Conservation (phyloP, 768 basidiomycete genomes). For the Boletus subcaerulescens region DNA sequence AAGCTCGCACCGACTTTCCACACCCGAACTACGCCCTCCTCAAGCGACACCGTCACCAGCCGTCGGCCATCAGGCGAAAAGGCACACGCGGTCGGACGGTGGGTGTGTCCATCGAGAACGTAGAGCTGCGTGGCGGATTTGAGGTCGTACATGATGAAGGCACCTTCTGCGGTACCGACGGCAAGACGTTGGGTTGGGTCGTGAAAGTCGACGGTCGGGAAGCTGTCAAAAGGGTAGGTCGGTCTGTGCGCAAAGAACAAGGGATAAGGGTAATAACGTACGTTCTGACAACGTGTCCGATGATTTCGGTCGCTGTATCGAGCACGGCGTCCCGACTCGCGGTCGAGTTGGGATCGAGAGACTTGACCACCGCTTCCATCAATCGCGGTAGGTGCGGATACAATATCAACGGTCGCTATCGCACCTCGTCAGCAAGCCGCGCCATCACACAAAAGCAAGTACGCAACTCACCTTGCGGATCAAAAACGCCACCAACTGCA, state of each 20-base stretch:
- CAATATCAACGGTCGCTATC: slow-evolving; percentile 77
- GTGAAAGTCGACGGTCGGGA: slow-evolving; percentile 93
- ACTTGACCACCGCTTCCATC: slow-evolving; percentile 95
- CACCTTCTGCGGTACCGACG: slow-evolving; percentile 93
- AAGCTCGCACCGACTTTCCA: slow-evolving; percentile 97
- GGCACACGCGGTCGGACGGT: slow-evolving; percentile 75
- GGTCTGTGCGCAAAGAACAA: not conserved
- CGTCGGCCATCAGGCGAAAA: slow-evolving; percentile 94
- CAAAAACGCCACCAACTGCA: slow-evolving; percentile 92
- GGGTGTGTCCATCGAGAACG: slow-evolving; percentile 89
- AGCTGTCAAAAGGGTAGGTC: slow-evolving; percentile 44
- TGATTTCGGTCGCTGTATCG: slow-evolving; percentile 90
- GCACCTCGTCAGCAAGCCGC: not conserved
- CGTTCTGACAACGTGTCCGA: slow-evolving; percentile 94
- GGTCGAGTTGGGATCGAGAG: slow-evolving; percentile 86
- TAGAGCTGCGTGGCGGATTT: slow-evolving; percentile 95
- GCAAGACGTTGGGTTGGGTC: slow-evolving; percentile 82
- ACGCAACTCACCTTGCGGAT: slow-evolving; percentile 69
- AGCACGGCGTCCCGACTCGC: slow-evolving; percentile 77
- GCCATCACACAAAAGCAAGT: no score
- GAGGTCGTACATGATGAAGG: slow-evolving; percentile 93
- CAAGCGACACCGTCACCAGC: slow-evolving; percentile 82
- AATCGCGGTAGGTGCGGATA: slow-evolving; percentile 80
- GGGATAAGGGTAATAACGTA: slow-evolving; percentile 35
- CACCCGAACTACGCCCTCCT: slow-evolving; percentile 79